phyloP scores from a whole-genome alignment of 1,139 yeast species.

The Spathaspora jeffriesii region DNA sequence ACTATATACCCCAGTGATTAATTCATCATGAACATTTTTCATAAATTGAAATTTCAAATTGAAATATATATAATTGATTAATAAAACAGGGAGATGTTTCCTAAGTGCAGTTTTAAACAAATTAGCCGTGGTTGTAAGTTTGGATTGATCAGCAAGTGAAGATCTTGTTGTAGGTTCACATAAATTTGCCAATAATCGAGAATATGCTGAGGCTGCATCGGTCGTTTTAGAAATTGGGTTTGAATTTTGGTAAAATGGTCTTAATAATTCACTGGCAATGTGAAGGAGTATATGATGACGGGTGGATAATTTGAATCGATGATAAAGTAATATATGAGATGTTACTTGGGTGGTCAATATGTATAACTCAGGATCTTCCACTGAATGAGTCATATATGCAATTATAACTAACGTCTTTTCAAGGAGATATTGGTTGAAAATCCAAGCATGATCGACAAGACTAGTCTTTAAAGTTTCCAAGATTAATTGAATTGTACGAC shows the following conservation, averaged over 20 bases:
- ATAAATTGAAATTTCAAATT: conserved; percentile 54
- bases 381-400: neutral
- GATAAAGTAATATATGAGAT: conserved; percentile 61
- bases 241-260: conserved; percentile 31
- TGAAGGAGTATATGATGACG: conserved; percentile 69
- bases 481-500: conserved; percentile 9
- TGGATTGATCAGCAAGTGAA: conserved; percentile 5
- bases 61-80: conserved; percentile 54
- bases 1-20: conserved; percentile 59
- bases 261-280: conserved; percentile 50
- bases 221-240: conserved; percentile 11
- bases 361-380: conserved; percentile 24
- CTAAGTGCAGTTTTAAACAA: conserved; percentile 60
- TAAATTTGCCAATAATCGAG: conserved; percentile 64
- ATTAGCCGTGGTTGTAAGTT: conserved; percentile 46
- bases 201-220: conserved; percentile 43
- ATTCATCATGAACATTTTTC: conserved; percentile 45
- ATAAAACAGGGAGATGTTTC: conserved; percentile 60
- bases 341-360: conserved; percentile 41
- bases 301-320: conserved; percentile 67
- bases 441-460: conserved; percentile 55
- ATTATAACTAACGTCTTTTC: conserved; percentile 33
- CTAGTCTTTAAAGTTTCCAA: conserved; percentile 31
- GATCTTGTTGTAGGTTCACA: conserved; percentile 62
- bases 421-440: conserved; percentile 65